Conservation (phyloP, 768 basidiomycete species). For the Collybia sp. region DNA sequence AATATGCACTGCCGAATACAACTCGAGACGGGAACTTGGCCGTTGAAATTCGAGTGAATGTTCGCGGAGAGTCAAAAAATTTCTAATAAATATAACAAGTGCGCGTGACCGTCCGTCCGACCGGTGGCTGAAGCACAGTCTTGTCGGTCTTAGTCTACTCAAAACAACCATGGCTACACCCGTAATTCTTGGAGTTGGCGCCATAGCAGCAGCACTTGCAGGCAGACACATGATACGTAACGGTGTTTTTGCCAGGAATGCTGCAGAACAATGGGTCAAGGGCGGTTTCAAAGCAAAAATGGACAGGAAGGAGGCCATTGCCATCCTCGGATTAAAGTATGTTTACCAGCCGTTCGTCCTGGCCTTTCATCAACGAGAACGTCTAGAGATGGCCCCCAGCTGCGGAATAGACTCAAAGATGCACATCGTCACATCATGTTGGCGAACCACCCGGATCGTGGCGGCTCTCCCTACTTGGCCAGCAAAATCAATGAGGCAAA, state of each 20-base stretch:
- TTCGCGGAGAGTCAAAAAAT: no score
- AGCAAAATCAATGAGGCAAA: constrained; percentile 99
- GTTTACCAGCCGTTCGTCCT: constrained; percentile 20
- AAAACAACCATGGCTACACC: constrained; percentile 65
- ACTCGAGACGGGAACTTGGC: no score
- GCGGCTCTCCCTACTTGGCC: constrained; percentile 96
- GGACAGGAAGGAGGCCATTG: constrained; percentile 91
- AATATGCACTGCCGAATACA: no score
- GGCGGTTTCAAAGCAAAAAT: constrained; percentile 96
- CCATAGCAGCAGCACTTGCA: constrained; percentile 69
- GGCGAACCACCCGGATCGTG: constrained; percentile 97
- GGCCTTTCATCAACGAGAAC: no score
- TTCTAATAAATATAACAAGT: neutral
- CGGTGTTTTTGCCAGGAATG: constrained; percentile 51
- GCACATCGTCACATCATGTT: constrained; percentile 97
- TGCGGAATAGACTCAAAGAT: constrained; percentile 84
- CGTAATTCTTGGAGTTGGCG: constrained; percentile 70
- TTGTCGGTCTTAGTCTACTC: neutral
- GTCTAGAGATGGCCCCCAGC: constrained; percentile 70
- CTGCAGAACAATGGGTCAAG: constrained; percentile 81
- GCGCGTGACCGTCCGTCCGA: neutral
- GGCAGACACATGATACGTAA: constrained; percentile 68
- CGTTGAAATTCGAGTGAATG: no score
- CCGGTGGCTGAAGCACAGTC: neutral
- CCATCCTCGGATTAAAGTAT: constrained; percentile 89